A percentile compares a stretch with the other conserved stretches of the same genome.
Conservation (phyloP, 2,329 filamentous ascomycete genomes). For the Dactylonectria macrodidyma region DNA sequence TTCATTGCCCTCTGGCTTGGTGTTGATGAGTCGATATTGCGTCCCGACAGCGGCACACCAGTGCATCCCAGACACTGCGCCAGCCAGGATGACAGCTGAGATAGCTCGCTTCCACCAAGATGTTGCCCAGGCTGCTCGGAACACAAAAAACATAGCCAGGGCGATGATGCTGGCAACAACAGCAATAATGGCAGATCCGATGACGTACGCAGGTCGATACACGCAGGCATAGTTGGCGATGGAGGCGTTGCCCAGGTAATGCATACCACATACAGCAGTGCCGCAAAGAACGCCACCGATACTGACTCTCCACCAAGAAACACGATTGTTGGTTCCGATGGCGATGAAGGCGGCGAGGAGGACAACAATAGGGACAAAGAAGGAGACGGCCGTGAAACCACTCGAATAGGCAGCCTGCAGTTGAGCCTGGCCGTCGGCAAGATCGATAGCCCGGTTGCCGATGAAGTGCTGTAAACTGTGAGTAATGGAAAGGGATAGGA, state of each 20-base stretch:
- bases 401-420: constrained; percentile 83
- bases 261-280: constrained; percentile 85
- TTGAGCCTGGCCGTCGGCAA: constrained; percentile 72
- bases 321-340: constrained; percentile 72
- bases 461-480: constrained; percentile 63
- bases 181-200: constrained; percentile 80
- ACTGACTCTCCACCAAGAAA: constrained; percentile 71
- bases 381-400: constrained; percentile 81
- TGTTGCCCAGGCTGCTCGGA: constrained; percentile 82
- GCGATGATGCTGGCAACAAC: constrained; percentile 79
- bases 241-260: constrained; percentile 88
- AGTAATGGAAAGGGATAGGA: constrained; percentile 11
- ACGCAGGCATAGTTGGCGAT: constrained; percentile 82
- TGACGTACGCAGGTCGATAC: constrained; percentile 72
- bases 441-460: constrained; percentile 83
- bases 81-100: constrained; percentile 78
- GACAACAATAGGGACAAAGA: constrained; percentile 84
- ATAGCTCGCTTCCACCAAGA: constrained; percentile 81
- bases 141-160: constrained; percentile 83
- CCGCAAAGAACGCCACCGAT: constrained; percentile 80
- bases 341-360: constrained; percentile 80
- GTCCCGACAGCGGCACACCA: constrained; percentile 85
- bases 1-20: constrained; percentile 52
- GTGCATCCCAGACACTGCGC: constrained; percentile 88
- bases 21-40: constrained; percentile 70